A percentile compares a stretch with the other conserved stretches of the same genome.
Conservation (phyloP, 495 filamentous ascomycete genomes). For the Achaetomiella virescens region DNA sequence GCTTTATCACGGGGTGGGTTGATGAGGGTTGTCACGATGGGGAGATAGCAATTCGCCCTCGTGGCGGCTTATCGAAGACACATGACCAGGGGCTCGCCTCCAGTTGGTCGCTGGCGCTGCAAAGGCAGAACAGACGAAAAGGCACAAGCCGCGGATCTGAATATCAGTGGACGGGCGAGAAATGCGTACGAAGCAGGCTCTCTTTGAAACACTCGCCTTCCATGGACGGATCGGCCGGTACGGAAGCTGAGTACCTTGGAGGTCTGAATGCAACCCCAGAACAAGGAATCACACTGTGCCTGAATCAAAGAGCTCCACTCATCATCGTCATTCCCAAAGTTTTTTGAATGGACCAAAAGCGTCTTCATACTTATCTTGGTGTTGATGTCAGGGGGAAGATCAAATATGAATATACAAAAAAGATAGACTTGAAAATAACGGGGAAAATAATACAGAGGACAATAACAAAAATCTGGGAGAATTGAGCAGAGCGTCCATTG, state of each 20-base stretch:
- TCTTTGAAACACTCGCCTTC: neutral
- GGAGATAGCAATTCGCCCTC: too few species aligned
- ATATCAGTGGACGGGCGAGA: slow-evolving; percentile 1
- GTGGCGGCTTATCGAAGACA: neutral
- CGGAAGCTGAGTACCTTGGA: neutral
- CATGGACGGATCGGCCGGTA: slow-evolving; percentile 1
- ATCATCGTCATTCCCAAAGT: neutral
- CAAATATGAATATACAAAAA: too few species aligned
- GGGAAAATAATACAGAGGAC: too few species aligned
- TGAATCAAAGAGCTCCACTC: too few species aligned
- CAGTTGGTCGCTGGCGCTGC: slow-evolving; percentile 5
- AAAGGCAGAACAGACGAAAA: neutral
- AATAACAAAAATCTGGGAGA: too few species aligned
- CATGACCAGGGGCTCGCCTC: slow-evolving; percentile 9
- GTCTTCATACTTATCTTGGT: neutral
- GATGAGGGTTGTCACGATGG: neutral
- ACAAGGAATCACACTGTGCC: neutral
- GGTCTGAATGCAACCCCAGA: neutral
- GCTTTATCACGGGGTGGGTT: neutral
- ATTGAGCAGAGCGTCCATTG: too few species aligned
- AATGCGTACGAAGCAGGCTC: slow-evolving; percentile 1
- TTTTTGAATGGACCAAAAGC: neutral
- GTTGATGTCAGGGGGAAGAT: too few species aligned
- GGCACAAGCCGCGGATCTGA: slow-evolving; percentile 4
- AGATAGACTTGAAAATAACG: too few species aligned